Evolutionary conservation across 169 alveolate species (phyloP).

Genomic region (Plasmodium vivax): DNA sequence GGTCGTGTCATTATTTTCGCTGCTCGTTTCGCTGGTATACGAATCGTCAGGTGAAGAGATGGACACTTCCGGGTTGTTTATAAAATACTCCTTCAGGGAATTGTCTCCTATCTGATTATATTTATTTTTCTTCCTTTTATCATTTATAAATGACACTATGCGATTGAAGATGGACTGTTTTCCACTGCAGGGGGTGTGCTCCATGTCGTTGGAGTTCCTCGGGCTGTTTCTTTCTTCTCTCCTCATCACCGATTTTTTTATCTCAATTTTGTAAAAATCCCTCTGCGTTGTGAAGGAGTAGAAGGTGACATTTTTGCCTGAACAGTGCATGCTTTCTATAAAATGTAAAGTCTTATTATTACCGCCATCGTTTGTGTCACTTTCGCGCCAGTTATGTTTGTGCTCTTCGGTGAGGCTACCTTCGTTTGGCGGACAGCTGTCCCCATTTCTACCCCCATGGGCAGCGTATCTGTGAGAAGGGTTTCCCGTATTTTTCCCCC

Average conservation of each 20-base stretch:
- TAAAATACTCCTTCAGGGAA: slow-evolving; percentile 48
- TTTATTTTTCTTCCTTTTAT: slow-evolving; percentile 21
- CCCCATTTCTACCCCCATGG: not conserved
- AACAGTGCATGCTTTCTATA: slow-evolving; percentile 45
- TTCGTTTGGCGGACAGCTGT: not conserved
- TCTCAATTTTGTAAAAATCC: slow-evolving; percentile 61
- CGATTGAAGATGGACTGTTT: slow-evolving; percentile 41
- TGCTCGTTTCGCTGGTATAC: slow-evolving; percentile 62
- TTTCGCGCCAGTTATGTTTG: not conserved
- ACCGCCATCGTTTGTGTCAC: not conserved
- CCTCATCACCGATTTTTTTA: not conserved
- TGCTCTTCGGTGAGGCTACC: not conserved
- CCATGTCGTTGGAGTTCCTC: not conserved
- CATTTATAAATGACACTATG: slow-evolving; percentile 21
- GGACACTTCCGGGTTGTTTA: slow-evolving; percentile 5
- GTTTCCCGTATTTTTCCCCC: not conserved
- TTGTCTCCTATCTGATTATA: slow-evolving; percentile 33
- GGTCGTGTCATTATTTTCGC: not conserved
- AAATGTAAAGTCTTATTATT: slow-evolving; percentile 16
- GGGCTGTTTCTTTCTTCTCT: not conserved
- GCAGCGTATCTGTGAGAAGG: not conserved
- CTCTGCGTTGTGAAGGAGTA: slow-evolving; percentile 54
- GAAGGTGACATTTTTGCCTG: slow-evolving; percentile 46
- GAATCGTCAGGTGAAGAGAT: slow-evolving; percentile 48
- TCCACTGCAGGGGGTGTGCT: not conserved